Conservation (phyloP, 2,329 filamentous ascomycete genomes). For the Scopulariopsis brevicaulis region DNA sequence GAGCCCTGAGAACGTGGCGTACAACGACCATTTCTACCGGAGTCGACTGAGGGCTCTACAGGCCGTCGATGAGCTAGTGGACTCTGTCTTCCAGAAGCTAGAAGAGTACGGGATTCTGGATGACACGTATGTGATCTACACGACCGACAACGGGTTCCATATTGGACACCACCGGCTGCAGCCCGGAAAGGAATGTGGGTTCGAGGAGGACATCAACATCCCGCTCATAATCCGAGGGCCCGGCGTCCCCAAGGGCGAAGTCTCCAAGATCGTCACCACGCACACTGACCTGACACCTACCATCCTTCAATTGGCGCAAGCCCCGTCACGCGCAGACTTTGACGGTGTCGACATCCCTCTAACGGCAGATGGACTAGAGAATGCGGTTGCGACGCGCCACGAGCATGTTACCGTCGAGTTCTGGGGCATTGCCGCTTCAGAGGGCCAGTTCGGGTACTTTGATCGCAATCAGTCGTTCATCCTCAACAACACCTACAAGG, state of each 20-base stretch:
- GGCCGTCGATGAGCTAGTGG: constrained; percentile 32
- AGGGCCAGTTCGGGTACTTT: constrained; percentile 13
- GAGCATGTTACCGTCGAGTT: constrained; percentile 43
- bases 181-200: constrained; percentile 39
- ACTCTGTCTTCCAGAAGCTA: constrained; percentile 21
- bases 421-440: constrained; percentile 29
- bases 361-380: constrained; percentile 8
- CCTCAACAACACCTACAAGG: constrained; percentile 42
- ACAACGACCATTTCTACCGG: constrained; percentile 27
- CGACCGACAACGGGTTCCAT: constrained; percentile 41
- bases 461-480: neutral
- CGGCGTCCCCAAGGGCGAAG: constrained; percentile 24
- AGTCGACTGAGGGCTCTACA: constrained; percentile 29
- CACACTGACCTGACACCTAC: constrained; percentile 46
- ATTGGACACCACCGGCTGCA: constrained; percentile 39
- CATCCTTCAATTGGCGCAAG: constrained; percentile 27
- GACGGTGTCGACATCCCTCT: constrained; percentile 37
- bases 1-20: constrained; percentile 17
- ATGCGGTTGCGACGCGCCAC: constrained; percentile 13
- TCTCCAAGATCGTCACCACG: constrained; percentile 27
- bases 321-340: constrained; percentile 29
- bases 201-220: constrained; percentile 39
- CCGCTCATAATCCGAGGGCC: constrained; percentile 38
- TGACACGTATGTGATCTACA: constrained; percentile 39
- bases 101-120: constrained; percentile 19